Conservation (phyloP, 257 asterid genomes). For the Paraleonurus japonicus region DNA sequence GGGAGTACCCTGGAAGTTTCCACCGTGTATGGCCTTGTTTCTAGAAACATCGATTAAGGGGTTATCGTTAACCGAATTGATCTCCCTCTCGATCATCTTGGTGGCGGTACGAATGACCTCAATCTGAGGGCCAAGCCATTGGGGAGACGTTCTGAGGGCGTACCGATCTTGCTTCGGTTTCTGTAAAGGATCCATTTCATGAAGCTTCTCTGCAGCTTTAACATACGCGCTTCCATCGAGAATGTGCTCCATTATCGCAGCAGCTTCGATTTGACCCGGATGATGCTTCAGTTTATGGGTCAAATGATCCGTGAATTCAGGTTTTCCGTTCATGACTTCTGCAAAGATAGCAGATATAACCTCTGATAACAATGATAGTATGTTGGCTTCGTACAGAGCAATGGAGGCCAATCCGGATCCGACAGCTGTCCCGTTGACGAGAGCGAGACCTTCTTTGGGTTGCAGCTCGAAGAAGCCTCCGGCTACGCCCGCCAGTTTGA, state of each 20-base stretch:
- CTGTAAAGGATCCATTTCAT: constrained; percentile 48
- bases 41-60: constrained; percentile 54
- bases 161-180: constrained; percentile 58
- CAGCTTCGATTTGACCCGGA: constrained; percentile 60
- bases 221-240: constrained; percentile 47
- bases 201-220: constrained; percentile 38
- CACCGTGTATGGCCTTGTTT: constrained; percentile 56
- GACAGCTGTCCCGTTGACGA: constrained; percentile 57
- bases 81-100: constrained; percentile 55
- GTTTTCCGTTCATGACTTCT: constrained; percentile 58
- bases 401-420: constrained; percentile 57
- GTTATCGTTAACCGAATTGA: constrained; percentile 54
- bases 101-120: constrained; percentile 55
- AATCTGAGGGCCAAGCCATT: constrained; percentile 61
- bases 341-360: constrained; percentile 57
- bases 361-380: constrained; percentile 38
- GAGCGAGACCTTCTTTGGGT: constrained; percentile 62
- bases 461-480: constrained; percentile 53
- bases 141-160: constrained; percentile 53
- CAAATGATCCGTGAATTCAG: constrained; percentile 58
- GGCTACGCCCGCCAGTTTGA: constrained; percentile 44
- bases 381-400: constrained; percentile 49
- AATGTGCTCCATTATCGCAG: constrained; percentile 58
- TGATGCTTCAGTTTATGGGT: constrained; percentile 61
- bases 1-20: constrained; percentile 60